Conservation (phyloP, 2,329 filamentous ascomycete species). For the Xylaria sp. region DNA sequence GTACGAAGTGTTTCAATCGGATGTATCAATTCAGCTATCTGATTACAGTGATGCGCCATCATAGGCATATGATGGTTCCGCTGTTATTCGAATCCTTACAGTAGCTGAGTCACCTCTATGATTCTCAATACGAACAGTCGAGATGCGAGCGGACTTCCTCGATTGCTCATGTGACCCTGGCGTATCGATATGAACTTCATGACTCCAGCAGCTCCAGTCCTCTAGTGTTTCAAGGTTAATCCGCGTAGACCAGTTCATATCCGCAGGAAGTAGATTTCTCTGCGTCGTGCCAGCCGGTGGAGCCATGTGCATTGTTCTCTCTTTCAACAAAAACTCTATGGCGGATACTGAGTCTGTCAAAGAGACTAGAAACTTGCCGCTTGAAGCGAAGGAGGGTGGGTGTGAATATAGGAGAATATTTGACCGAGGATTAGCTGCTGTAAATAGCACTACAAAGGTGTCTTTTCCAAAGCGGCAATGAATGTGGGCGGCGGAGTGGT, state of each 20-base stretch:
- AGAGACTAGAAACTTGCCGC: not conserved
- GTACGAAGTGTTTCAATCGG: not conserved
- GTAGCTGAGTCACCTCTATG: not conserved
- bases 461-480: not conserved
- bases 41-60: not conserved
- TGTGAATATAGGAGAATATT: not conserved
- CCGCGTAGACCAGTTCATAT: not conserved
- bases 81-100: not conserved
- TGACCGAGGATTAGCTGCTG: not conserved
- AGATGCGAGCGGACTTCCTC: not conserved
- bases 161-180: not conserved
- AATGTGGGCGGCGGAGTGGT: not conserved
- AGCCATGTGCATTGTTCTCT: not conserved
- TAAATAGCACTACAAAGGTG: constrained; percentile 1
- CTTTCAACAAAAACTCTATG: not conserved
- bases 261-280: not conserved
- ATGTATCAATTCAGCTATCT: not conserved
- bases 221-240: not conserved
- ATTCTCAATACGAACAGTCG: not conserved
- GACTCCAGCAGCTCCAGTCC: not conserved
- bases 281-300: no score
- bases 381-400: not conserved
- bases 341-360: not conserved
- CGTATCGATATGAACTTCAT: not conserved
- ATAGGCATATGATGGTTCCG: not conserved